phyloP scores from a whole-genome alignment of 78 protist species.

The Guillardia theta region DNA sequence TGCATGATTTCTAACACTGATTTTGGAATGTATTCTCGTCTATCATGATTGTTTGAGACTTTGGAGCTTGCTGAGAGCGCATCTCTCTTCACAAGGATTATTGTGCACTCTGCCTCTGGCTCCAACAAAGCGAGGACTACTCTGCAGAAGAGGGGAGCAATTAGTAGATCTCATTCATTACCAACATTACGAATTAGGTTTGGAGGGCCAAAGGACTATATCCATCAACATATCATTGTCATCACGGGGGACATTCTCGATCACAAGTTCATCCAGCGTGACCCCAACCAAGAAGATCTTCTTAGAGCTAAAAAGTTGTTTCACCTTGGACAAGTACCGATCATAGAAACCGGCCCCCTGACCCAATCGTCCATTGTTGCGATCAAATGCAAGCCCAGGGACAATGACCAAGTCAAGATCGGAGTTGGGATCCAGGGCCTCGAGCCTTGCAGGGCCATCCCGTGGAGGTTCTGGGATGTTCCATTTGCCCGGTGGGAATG shows the following conservation, averaged over 20 bases:
- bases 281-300: not conserved
- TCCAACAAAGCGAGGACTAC: no score
- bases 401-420: not conserved
- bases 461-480: not conserved
- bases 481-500: not conserved
- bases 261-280: not conserved
- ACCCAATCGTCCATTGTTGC: not conserved
- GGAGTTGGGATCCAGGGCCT: not conserved
- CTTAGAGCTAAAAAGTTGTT: not conserved
- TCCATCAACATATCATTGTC: not conserved
- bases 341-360: constrained; percentile 36
- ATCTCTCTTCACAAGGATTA: no score
- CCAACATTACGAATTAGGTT: not conserved
- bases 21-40: no score
- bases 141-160: not conserved
- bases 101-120: no score
- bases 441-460: not conserved
- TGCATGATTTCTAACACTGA: no score
- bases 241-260: constrained; percentile 1
- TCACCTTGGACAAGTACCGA: not conserved
- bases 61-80: no score
- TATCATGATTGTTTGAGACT: no score
- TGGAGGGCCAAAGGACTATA: not conserved
- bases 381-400: constrained; percentile 3
- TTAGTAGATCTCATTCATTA: not conserved